phyloP scores from a whole-genome alignment of 805 yeast genomes.

The Myxozyma nipponensis region DNA sequence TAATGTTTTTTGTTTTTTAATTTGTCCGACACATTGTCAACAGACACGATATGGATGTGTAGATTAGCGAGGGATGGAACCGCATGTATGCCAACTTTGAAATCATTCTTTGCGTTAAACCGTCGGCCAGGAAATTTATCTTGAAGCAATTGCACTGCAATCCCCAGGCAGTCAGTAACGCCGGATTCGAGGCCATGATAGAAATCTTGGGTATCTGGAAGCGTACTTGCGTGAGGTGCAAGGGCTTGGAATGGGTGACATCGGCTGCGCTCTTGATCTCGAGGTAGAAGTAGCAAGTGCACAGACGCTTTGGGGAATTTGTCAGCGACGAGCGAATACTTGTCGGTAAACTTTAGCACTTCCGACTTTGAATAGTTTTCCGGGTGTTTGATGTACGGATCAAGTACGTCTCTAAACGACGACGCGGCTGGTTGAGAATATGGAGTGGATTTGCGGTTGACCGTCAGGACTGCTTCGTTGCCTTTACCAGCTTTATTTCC shows the following conservation, averaged over 20 bases:
- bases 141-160: slow-evolving; percentile 29
- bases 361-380: slow-evolving; percentile 33
- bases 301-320: slow-evolving; percentile 57
- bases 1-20: slow-evolving; percentile 64
- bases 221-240: slow-evolving; percentile 27
- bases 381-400: slow-evolving; percentile 49
- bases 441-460: no score
- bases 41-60: slow-evolving; percentile 69
- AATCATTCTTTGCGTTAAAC: slow-evolving; percentile 25
- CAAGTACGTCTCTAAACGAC: slow-evolving; percentile 46
- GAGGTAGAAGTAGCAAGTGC: slow-evolving; percentile 62
- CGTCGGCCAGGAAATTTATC: slow-evolving; percentile 16
- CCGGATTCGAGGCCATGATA: slow-evolving; percentile 36
- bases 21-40: slow-evolving; percentile 52
- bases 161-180: slow-evolving; percentile 40
- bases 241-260: slow-evolving; percentile 54
- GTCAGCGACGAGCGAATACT: slow-evolving; percentile 57
- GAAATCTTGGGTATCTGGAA: slow-evolving; percentile 27
- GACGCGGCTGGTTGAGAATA: not conserved
- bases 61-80: slow-evolving; percentile 66
- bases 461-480: no score
- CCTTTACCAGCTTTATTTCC: no score
- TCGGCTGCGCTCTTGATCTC: slow-evolving; percentile 42
- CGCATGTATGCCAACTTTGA: slow-evolving; percentile 63
- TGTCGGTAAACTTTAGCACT: slow-evolving; percentile 49